Percentiles rank a stretch among this genome's conserved stretches.
Conservation (phyloP, 129 eudicot genomes). For the Ambrosia artemisiifolia region DNA sequence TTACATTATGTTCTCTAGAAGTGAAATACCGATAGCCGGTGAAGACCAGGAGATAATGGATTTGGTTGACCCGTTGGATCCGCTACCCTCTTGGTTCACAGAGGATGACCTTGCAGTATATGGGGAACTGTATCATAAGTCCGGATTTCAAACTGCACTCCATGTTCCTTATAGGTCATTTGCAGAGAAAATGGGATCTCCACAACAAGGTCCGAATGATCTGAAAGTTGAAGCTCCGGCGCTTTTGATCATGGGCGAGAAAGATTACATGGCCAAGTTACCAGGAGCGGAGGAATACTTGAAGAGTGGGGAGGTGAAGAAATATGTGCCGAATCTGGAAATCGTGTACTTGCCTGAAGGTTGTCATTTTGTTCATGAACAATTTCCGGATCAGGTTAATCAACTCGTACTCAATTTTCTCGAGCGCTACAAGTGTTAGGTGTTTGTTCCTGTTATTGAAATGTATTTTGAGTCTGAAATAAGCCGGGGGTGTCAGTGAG, state of each 20-base stretch:
- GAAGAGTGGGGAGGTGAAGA: slow-evolving; percentile 19
- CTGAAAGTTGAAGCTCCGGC: slow-evolving; percentile 25
- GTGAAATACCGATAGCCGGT: slow-evolving; percentile 45
- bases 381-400: slow-evolving; percentile 22
- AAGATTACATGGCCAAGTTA: slow-evolving; percentile 19
- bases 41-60: slow-evolving; percentile 56
- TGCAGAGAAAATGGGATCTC: background rate
- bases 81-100: slow-evolving; percentile 52
- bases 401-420: slow-evolving; percentile 19
- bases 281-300: slow-evolving; percentile 31
- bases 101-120: slow-evolving; percentile 43
- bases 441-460: background rate
- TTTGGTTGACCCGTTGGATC: slow-evolving; percentile 39
- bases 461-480: background rate
- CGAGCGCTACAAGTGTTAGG: background rate
- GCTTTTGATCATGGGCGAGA: slow-evolving; percentile 16
- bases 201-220: slow-evolving; percentile 6
- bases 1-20: slow-evolving; percentile 40
- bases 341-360: slow-evolving; percentile 20
- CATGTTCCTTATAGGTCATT: slow-evolving; percentile 44
- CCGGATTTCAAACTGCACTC: slow-evolving; percentile 52
- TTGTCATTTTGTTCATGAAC: slow-evolving; percentile 29
- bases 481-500: too few relatives aligned
- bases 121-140: slow-evolving; percentile 39
- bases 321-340: slow-evolving; percentile 23